phyloP scores from a whole-genome alignment of 2,329 filamentous ascomycete genomes.

The Pseudomassariella vexata region DNA sequence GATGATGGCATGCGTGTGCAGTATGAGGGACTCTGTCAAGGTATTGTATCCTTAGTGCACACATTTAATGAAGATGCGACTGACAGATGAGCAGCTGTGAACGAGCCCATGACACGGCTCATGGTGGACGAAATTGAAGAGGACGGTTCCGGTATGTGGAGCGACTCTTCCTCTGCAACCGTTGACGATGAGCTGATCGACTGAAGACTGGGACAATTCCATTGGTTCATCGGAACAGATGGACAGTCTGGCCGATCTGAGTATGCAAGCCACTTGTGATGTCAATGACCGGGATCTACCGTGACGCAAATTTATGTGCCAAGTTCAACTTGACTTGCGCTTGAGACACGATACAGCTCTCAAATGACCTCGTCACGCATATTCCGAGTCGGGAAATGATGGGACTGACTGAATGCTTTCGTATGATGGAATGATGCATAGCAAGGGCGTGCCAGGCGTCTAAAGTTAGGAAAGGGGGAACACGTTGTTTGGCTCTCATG shows the following conservation, averaged over 20 bases:
- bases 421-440: no score
- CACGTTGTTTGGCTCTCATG: no score
- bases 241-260: constrained; percentile 42
- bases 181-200: constrained; percentile 28
- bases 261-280: constrained; percentile 35
- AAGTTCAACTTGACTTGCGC: not conserved
- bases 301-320: no score
- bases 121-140: constrained; percentile 53
- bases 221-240: constrained; percentile 49
- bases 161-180: constrained; percentile 29
- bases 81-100: constrained; percentile 27
- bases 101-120: constrained; percentile 46
- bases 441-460: no score
- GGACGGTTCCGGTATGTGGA: constrained; percentile 52
- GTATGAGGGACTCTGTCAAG: constrained; percentile 27
- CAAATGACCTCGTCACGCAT: no score
- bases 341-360: no score
- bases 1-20: constrained; percentile 24
- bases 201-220: constrained; percentile 50
- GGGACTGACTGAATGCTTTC: no score
- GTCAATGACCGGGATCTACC: constrained; percentile 28
- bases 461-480: no score
- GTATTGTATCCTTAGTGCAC: constrained; percentile 27
- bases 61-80: constrained; percentile 2
- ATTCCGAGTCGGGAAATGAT: no score